phyloP scores from a whole-genome alignment of 2,329 filamentous ascomycete genomes.

The Pyricularia pennisetigena region DNA sequence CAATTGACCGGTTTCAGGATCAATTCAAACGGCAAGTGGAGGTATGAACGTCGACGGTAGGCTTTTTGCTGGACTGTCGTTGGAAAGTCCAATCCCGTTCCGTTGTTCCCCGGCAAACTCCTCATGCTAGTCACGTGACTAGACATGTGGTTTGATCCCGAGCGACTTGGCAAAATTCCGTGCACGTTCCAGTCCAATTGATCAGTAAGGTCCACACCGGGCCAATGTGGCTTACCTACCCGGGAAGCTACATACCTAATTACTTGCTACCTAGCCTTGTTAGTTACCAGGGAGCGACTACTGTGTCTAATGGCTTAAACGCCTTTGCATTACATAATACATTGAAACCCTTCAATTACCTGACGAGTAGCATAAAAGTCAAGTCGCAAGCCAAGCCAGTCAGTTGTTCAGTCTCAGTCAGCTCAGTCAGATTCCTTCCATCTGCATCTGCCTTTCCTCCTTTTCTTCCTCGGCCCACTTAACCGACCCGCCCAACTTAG shows the following conservation, averaged over 20 bases:
- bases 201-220: background rate
- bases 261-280: too few species aligned
- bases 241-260: too few species aligned
- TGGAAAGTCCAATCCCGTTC: background rate
- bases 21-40: constrained; percentile 2
- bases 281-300: too few species aligned
- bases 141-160: background rate
- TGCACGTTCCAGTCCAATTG: background rate
- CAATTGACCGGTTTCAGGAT: constrained; percentile 19
- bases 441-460: background rate
- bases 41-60: constrained; percentile 2
- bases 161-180: background rate
- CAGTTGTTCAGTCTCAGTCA: background rate
- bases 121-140: background rate
- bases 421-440: background rate
- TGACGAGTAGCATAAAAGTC: background rate
- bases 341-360: background rate
- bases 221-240: too few species aligned
- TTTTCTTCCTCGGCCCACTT: background rate
- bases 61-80: constrained; percentile 1
- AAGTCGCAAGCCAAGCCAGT: background rate
- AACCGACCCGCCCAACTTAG: background rate
- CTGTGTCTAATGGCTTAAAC: background rate
- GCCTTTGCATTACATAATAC: background rate
- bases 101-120: constrained; percentile 4